These are phyloP conservation scores for Entonaema liquescens DNA, from an alignment of 495 filamentous ascomycete species.

Conservation along the genomic window DNA sequence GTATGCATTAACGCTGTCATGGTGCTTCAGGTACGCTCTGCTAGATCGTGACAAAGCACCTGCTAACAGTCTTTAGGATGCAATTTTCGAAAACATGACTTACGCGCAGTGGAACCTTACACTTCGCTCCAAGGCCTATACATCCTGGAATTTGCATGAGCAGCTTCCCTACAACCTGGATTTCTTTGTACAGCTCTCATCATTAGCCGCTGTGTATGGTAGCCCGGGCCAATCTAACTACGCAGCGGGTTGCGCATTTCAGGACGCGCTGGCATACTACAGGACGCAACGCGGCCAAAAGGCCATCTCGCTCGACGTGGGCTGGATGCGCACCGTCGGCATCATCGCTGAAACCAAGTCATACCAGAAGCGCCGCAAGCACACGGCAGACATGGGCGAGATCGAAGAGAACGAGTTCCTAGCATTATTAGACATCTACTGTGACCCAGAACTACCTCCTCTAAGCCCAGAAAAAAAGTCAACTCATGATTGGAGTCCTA, in stretches of 20 bases:
- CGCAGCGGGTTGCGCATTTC: conserved; percentile 62
- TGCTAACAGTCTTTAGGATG: conserved; percentile 36
- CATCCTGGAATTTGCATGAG: conserved; percentile 58
- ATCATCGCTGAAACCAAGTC: conserved; percentile 20
- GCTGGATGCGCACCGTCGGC: conserved; percentile 46
- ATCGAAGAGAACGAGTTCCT: too few species aligned
- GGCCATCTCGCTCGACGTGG: conserved; percentile 55
- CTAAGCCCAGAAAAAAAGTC: too few species aligned
- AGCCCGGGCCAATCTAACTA: conserved; percentile 63
- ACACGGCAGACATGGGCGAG: too few species aligned
- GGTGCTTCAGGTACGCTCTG: too few species aligned
- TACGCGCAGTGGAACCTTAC: conserved; percentile 46
- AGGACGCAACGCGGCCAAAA: conserved; percentile 39
- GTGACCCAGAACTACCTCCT: too few species aligned
- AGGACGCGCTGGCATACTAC: conserved; percentile 52
- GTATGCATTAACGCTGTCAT: too few species aligned
- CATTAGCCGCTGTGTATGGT: conserved; percentile 55
- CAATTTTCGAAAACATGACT: conserved; percentile 57
- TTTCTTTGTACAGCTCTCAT: conserved; percentile 62
- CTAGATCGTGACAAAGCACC: too few species aligned
- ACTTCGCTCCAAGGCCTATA: conserved; percentile 51
- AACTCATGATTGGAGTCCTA: too few species aligned
- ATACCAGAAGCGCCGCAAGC: not conserved
- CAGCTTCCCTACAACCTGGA: conserved; percentile 52
- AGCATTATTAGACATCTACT: too few species aligned